A percentile compares a stretch with the other conserved stretches of the same genome.
phyloP scores from a whole-genome alignment of 2,329 filamentous ascomycete genomes.

The Ceratocystis alfenasii region DNA sequence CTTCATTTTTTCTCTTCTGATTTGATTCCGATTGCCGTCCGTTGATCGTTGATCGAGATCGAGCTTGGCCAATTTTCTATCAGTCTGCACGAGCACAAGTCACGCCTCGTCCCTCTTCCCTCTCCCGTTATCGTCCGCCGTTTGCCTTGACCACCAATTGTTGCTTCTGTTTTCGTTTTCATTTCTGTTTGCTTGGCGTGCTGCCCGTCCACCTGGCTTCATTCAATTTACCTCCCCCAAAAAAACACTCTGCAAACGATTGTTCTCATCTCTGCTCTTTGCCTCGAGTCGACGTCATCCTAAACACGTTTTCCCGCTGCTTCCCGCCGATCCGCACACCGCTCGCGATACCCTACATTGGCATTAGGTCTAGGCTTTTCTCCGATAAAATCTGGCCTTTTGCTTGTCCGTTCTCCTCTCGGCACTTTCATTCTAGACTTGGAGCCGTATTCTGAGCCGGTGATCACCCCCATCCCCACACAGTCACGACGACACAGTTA shows the following conservation, averaged over 20 bases:
- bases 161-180: not conserved
- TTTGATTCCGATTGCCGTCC: constrained; percentile 9
- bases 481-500: constrained; percentile 14
- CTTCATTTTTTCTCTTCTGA: constrained; percentile 12
- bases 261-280: not conserved
- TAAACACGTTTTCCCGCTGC: not conserved
- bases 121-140: not conserved
- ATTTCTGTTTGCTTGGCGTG: not conserved
- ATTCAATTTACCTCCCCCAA: not conserved
- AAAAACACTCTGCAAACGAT: not conserved
- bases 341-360: not conserved
- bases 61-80: constrained; percentile 9
- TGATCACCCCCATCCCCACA: not conserved
- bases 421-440: not conserved
- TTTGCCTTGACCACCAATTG: not conserved
- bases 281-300: constrained; percentile 13
- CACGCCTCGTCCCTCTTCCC: not conserved
- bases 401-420: not conserved
- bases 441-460: not conserved
- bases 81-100: not conserved
- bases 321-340: not conserved
- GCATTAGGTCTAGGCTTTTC: not conserved
- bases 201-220: not conserved
- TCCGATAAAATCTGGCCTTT: not conserved
- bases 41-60: constrained; percentile 15